Base-by-base conservation (phyloP, 2,329 filamentous ascomycete species). In the Colletotrichum tropicicola region DNA sequence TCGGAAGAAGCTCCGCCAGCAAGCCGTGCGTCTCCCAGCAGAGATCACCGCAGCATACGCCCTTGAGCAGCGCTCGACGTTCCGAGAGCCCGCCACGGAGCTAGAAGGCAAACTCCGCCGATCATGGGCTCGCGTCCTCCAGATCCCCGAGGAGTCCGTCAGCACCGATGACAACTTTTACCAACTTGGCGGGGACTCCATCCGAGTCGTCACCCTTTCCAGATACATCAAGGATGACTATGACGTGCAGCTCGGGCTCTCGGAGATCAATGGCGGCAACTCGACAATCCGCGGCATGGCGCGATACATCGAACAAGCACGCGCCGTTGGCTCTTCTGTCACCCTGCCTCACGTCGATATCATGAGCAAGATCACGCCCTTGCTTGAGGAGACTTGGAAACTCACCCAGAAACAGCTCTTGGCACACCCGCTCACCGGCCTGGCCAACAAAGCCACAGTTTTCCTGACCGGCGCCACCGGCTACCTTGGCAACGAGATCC, bases 171-270 rank as follows among this genome's bases (percentile, higher is more conserved):
- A 71, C 41, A 70, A 68, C 41, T 71, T 71, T 41, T 70, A 67
- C 45, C 54, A 53, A 17, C 59, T 71, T 1, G 69, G 69, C 2
- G 69, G 69, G 13, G 68, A 71, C 37, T 71, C 69, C 3, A 70
- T 70, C 35, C 60, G 59, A n/a, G 66, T 70, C 27, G 63, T 70
- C 6, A 68, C 61, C 12, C 47, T 70, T 8, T 63, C 65, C 3
- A 65, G 66, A 39, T 59, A n/a, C 35, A 65, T 70, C 19, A 19
- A 59, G 9, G 52, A 62, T 17, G 28, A 70, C 19, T 57, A 65
- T 23, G 48, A 41, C 12, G 65, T 71, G n/a, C 48, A 65, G 12
- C 53, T 71, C 9, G 61, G 63, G 4, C 44, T 66, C 15, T 67
- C 68, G 3, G 56, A 67, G 13, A 57, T 70, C 25, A 71, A 68